Conservation (phyloP, 441 rosid species). For the Euphorbia schlechtendalii region DNA sequence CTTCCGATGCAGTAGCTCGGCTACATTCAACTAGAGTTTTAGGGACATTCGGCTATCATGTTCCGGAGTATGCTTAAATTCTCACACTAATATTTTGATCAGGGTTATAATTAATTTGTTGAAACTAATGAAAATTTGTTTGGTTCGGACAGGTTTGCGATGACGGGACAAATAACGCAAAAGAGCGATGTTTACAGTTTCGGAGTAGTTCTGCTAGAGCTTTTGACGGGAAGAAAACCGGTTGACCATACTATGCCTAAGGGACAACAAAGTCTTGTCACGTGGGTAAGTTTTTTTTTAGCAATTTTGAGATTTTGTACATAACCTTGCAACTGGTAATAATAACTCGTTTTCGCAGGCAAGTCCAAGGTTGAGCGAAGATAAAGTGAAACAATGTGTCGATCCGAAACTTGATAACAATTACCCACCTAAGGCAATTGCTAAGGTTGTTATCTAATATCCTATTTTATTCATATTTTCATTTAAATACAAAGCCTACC, state of each 20-base stretch:
- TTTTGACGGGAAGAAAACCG: slow-evolving; percentile 93
- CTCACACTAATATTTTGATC: no score
- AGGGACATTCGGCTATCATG: slow-evolving; percentile 96
- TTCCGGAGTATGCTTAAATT: slow-evolving; percentile 63
- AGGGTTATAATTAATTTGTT: no score
- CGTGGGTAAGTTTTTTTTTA: slow-evolving; percentile 54
- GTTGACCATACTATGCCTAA: slow-evolving; percentile 96
- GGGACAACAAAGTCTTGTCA: slow-evolving; percentile 96
- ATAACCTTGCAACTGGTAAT: no score
- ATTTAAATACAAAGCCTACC: not conserved
- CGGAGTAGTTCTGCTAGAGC: slow-evolving; percentile 89
- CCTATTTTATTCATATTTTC: not conserved
- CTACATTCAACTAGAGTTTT: slow-evolving; percentile 89
- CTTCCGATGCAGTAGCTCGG: slow-evolving; percentile 79
- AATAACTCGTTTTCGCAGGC: slow-evolving; percentile 36
- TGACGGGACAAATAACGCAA: slow-evolving; percentile 94
- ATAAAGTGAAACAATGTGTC: slow-evolving; percentile 93
- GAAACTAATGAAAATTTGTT: not conserved
- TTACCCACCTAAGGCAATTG: slow-evolving; percentile 90
- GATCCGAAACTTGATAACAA: slow-evolving; percentile 84
- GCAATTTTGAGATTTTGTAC: no score
- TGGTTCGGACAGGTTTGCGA: slow-evolving; percentile 57
- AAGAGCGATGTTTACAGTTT: slow-evolving; percentile 97
- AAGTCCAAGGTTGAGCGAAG: slow-evolving; percentile 93
- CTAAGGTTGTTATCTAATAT: slow-evolving; percentile 49